A percentile compares a stretch with the other conserved stretches of the same genome.
Conservation (phyloP, 306 rosid species). For the Dalbergia cochinchinensis region DNA sequence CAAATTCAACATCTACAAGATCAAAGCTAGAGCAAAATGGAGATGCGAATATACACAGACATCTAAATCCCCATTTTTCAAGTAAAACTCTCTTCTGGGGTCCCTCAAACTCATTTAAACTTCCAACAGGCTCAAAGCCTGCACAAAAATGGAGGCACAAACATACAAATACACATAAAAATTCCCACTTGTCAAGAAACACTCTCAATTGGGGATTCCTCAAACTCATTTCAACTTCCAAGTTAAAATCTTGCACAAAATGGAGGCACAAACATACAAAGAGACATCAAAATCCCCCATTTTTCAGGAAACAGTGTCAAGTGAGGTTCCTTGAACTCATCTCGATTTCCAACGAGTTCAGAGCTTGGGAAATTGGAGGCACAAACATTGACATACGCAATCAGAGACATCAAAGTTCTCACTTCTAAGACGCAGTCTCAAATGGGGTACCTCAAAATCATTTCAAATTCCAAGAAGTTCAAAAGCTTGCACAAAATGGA, state of each 20-base stretch:
- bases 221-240: not conserved
- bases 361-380: not conserved
- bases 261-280: not conserved
- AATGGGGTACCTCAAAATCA: too few species aligned
- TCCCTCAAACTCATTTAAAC: constrained; percentile 10
- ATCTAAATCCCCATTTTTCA: not conserved
- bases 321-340: not conserved
- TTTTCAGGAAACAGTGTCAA: not conserved
- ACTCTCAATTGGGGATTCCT: constrained; percentile 15
- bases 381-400: too few species aligned
- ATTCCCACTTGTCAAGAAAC: not conserved
- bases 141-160: not conserved
- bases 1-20: not conserved
- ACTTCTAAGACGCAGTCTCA: too few species aligned
- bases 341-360: not conserved
- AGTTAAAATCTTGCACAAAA: not conserved
- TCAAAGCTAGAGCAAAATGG: too few species aligned
- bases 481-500: too few species aligned
- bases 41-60: not conserved
- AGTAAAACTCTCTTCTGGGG: not conserved
- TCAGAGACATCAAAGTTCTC: too few species aligned
- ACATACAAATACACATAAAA: constrained; percentile 7
- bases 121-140: not conserved
- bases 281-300: not conserved
- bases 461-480: too few species aligned